Percentiles rank a stretch among this genome's conserved stretches.
Conservation (phyloP, 768 basidiomycete genomes). For the Rhodotorula kratochvilovae region DNA sequence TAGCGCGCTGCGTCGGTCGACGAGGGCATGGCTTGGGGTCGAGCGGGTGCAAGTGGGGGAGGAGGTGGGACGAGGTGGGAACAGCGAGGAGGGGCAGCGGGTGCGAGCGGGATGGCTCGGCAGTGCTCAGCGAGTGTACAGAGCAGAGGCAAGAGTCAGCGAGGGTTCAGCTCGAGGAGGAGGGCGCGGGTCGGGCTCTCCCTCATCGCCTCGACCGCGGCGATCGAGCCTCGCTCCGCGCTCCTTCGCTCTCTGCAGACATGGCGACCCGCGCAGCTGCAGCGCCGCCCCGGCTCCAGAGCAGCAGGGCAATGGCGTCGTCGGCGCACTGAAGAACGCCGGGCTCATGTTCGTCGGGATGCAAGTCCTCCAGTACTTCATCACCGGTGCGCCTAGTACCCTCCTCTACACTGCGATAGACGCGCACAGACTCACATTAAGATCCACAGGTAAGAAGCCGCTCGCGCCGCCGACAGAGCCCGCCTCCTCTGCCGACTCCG, state of each 20-base stretch:
- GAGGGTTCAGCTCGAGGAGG: neutral
- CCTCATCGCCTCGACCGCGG: neutral
- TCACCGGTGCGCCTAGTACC: neutral
- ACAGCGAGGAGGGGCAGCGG: neutral
- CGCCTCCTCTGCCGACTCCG: too few relatives aligned
- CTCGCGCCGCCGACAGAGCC: neutral
- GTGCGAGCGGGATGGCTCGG: neutral
- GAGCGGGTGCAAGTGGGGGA: neutral
- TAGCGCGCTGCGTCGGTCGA: slow-evolving; percentile 23
- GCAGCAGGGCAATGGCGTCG: neutral
- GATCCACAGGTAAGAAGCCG: neutral
- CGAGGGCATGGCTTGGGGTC: slow-evolving; percentile 10
- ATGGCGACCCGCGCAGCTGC: neutral
- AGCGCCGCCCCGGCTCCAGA: neutral
- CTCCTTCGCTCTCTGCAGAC: neutral
- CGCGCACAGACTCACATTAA: neutral
- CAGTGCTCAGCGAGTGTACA: neutral
- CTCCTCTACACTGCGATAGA: neutral
- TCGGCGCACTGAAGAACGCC: neutral
- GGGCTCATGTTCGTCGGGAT: neutral
- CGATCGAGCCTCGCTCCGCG: neutral
- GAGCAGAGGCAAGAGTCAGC: neutral
- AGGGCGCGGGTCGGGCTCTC: too few relatives aligned
- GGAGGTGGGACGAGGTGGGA: neutral
- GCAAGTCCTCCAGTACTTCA: neutral